These are phyloP conservation scores for Mrakia gelida DNA, from an alignment of 768 basidiomycete genomes.

Conservation along the genomic window DNA sequence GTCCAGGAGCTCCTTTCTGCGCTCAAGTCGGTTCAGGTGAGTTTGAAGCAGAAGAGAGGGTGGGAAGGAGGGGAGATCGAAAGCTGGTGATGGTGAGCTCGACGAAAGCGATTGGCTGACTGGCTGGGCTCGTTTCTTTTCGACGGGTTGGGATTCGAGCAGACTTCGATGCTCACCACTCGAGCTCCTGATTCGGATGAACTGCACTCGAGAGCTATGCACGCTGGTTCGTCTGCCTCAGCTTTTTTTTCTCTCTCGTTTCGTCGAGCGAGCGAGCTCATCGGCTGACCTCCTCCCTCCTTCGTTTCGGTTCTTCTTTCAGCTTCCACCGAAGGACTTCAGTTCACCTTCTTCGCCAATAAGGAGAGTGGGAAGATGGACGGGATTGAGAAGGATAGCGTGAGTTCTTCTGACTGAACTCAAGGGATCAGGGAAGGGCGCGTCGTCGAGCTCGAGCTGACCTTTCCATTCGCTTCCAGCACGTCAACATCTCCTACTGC, in stretches of 20 bases:
- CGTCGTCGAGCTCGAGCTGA: neutral
- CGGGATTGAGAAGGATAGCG: conserved; percentile 29
- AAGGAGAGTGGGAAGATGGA: conserved; percentile 27
- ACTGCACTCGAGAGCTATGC: conserved; percentile 29
- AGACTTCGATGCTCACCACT: conserved; percentile 30
- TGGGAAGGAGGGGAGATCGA: neutral
- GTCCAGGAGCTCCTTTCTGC: neutral
- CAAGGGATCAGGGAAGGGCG: no score
- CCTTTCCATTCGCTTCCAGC: neutral
- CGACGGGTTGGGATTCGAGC: no score
- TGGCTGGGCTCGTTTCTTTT: neutral
- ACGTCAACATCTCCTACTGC: conserved; percentile 32
- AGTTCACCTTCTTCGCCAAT: conserved; percentile 28
- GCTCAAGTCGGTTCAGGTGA: conserved; percentile 10
- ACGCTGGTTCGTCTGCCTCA: neutral
- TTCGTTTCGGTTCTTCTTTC: neutral
- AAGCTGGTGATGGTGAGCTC: neutral
- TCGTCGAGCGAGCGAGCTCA: neutral
- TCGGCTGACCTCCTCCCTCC: neutral
- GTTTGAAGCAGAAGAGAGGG: neutral
- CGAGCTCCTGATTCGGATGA: conserved; percentile 30
- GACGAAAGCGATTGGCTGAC: neutral
- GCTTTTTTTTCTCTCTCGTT: no score
- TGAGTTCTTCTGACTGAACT: neutral
- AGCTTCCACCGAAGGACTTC: conserved; percentile 15